phyloP scores from a whole-genome alignment of 176 grass and related monocot genomes.

The Puya raimondii region DNA sequence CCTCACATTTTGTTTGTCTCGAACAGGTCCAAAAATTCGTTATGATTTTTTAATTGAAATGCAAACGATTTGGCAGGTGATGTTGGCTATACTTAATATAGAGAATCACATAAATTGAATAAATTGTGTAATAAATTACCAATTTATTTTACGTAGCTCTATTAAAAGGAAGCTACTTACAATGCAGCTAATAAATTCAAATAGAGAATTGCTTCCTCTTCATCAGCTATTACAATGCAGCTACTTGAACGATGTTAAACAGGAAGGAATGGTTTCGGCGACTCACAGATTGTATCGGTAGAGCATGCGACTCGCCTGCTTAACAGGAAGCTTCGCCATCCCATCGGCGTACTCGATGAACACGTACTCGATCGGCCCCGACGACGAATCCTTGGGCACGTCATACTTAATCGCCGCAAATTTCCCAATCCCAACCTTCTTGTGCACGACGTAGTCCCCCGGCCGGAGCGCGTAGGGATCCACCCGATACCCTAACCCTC shows the following conservation, averaged over 20 bases:
- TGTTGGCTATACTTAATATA: too few relatives aligned
- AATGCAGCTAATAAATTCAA: too few relatives aligned
- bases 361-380: conserved; percentile 44
- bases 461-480: conserved; percentile 63
- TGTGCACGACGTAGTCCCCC: conserved; percentile 89
- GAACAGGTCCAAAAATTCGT: too few relatives aligned
- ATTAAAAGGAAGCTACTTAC: too few relatives aligned
- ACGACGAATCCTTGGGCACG: conserved; percentile 34
- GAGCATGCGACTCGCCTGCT: conserved; percentile 68
- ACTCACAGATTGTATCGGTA: conserved; percentile 93
- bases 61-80: too few relatives aligned
- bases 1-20: too few relatives aligned
- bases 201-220: not conserved
- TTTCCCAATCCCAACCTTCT: conserved; percentile 88
- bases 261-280: not conserved
- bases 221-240: not conserved
- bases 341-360: conserved; percentile 83
- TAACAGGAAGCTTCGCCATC: conserved; percentile 89
- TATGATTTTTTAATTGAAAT: too few relatives aligned
- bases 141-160: too few relatives aligned
- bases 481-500: conserved; percentile 70
- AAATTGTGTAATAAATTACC: too few relatives aligned
- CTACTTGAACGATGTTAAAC: not conserved
- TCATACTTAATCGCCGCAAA: conserved; percentile 63
- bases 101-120: too few relatives aligned